Evolutionary conservation across 73 alveolate species (phyloP).

Genomic region (Durusdinium trenchii): DNA sequence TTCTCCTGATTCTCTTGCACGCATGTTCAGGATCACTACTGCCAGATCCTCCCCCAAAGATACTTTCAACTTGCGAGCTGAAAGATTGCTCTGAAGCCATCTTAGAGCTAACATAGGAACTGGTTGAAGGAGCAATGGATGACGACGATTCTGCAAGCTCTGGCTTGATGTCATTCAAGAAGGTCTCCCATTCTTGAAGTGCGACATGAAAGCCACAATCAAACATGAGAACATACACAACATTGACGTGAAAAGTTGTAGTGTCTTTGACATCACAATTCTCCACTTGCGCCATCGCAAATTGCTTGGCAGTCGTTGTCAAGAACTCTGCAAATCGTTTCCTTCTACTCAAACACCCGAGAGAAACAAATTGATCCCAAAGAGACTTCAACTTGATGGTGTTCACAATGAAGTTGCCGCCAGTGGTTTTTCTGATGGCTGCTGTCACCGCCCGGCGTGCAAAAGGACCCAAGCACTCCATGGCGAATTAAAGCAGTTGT

Average conservation of each 20-base stretch:
- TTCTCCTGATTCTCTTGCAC: too few relatives aligned
- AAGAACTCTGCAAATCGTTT: not conserved
- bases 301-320: not conserved
- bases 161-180: too few relatives aligned
- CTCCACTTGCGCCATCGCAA: too few relatives aligned
- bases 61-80: too few relatives aligned
- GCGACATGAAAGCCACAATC: not conserved
- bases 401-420: not conserved
- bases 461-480: not conserved
- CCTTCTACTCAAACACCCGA: not conserved
- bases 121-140: too few relatives aligned
- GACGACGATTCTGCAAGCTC: too few relatives aligned
- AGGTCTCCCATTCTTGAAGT: not conserved
- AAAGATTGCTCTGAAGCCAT: too few relatives aligned
- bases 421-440: not conserved
- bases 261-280: not conserved
- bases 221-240: not conserved
- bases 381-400: not conserved
- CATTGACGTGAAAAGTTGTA: not conserved
- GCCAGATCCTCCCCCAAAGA: too few relatives aligned
- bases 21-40: too few relatives aligned
- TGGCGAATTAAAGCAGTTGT: not conserved
- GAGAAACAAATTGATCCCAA: not conserved
- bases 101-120: too few relatives aligned
- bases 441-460: not conserved